Evolutionary conservation across 768 basidiomycete species (phyloP), one percentile per base, ranked within the genome.

Genomic region (Hypholoma sublateritium): DNA sequence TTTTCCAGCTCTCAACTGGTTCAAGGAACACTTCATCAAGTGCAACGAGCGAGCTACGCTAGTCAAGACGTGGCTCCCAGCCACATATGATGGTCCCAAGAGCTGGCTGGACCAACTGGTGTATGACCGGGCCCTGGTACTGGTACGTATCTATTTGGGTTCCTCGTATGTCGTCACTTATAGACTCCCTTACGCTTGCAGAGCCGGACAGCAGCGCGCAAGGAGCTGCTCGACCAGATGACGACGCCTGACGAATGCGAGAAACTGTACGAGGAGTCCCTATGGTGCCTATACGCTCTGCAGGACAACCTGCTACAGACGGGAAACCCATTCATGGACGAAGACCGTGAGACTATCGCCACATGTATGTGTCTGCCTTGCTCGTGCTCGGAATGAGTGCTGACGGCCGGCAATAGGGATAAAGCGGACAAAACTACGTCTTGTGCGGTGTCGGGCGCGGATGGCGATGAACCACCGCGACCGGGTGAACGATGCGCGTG

Each of bases 251-350:
- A 89, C 60, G 89, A 93, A 66, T 95, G 94, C 69, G 93, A 97
- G 77, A 90, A 89, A 69, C 77, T 96, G 36, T 99, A 98, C 72
- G 95, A 98, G 66, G 93, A 93, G 64, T 93, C 93, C 0, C 71
- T 98, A 7, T 97, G 94, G 93, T 91, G 95, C 68, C 78, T 98
- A 28, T 92, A 95, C 61, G 90, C 94, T 0, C 78, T 98, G 7
- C 88, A 95, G 68, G 97, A 98, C 67, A 91, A 96, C 65, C 77
- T 93, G 1, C 68, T 90, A 59, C 89, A 93, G 69, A 83, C 79
- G 8, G 89, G 86, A 13, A 93, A 92, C 66, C 90, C 92, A 2
- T 93, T 87, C 70, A 81, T 87, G 81, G 89, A 91, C 50, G 91
- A 93, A 62, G 92, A 93, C 64, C 80, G 86, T 28, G 80, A 83